These are phyloP conservation scores for Letharia columbiana DNA, from an alignment of 495 filamentous ascomycete genomes.

Conservation along the genomic window DNA sequence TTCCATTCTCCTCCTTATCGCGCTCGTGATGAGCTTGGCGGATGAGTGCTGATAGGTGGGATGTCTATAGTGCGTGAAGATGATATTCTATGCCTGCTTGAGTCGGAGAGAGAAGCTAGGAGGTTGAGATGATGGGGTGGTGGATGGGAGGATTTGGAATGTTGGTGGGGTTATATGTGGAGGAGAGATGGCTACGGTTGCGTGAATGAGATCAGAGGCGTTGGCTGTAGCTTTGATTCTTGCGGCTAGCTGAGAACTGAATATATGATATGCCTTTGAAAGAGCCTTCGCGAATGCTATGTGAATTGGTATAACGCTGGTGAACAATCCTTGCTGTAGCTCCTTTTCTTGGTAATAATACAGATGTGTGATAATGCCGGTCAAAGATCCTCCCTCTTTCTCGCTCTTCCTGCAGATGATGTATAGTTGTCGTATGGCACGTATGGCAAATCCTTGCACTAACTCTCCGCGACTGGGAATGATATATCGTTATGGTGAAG, in stretches of 20 bases:
- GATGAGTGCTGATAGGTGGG: constrained; percentile 28
- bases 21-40: no score
- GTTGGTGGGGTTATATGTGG: no score
- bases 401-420: no score
- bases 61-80: constrained; percentile 69
- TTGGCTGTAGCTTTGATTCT: neutral
- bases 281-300: neutral
- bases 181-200: neutral
- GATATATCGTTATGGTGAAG: neutral
- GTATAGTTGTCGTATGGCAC: neutral
- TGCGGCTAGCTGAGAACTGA: neutral
- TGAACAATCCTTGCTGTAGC: neutral
- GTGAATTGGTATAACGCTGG: neutral
- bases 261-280: neutral
- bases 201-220: neutral
- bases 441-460: neutral
- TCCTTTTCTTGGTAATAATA: no score
- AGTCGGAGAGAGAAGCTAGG: constrained; percentile 92
- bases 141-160: no score
- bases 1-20: no score
- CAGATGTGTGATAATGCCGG: no score
- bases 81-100: constrained; percentile 93
- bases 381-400: no score
- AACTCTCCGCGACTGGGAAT: neutral
- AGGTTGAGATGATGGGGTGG: constrained; percentile 62